These are phyloP conservation scores for Ustilago esculenta DNA, from an alignment of 1,284 basidiomycete species.

Conservation along the genomic window DNA sequence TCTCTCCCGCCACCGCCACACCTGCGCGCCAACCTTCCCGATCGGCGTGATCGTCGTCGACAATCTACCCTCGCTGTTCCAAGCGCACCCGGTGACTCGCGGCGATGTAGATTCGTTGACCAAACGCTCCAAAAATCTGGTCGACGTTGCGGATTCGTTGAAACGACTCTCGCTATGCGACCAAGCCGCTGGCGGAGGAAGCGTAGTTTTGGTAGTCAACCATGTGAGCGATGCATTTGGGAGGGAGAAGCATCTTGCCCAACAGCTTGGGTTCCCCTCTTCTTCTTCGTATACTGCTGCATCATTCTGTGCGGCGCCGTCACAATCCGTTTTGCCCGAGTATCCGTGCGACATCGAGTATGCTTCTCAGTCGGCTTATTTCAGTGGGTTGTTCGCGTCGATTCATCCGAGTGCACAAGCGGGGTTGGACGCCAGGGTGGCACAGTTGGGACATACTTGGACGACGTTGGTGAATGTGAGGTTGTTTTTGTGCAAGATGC, in stretches of 20 bases:
- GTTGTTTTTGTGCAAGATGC: constrained; percentile 37
- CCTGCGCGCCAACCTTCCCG: background rate
- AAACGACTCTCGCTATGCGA: constrained; percentile 14
- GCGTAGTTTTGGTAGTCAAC: constrained; percentile 50
- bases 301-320: no score
- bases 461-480: constrained; percentile 52
- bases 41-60: constrained; percentile 50
- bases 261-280: constrained; percentile 32
- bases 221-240: constrained; percentile 60
- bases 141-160: constrained; percentile 42
- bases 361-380: constrained; percentile 24
- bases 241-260: constrained; percentile 32
- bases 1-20: background rate
- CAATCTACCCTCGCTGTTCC: constrained; percentile 54
- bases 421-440: constrained; percentile 8
- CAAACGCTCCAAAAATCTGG: constrained; percentile 34
- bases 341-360: no score
- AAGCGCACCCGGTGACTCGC: constrained; percentile 47
- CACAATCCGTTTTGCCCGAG: no score
- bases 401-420: constrained; percentile 24
- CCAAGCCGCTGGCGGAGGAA: background rate
- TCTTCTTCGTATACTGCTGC: no score
- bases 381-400: constrained; percentile 30
- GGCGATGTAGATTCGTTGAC: constrained; percentile 26
- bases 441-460: constrained; percentile 55